Base-by-base conservation (phyloP, 2,329 filamentous ascomycete species). In the Lecanicillium sp. region DNA sequence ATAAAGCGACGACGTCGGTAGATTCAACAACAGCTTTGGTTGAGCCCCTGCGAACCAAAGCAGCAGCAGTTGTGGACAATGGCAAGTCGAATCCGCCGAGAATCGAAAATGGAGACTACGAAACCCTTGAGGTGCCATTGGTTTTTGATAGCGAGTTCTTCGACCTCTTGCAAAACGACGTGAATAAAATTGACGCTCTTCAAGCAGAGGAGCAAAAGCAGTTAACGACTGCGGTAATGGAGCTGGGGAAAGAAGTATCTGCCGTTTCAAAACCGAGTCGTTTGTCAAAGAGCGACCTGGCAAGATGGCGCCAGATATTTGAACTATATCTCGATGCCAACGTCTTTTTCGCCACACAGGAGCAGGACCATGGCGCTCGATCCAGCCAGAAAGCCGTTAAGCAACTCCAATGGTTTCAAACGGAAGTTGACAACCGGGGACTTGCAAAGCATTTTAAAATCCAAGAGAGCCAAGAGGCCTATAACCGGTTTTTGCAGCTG, bases 121-220 rank as follows among this genome's bases (percentile, higher is more conserved):
- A 63, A 43, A 58, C 49, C 9, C 57, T 94, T n/a, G 80, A 89
- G 54, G 74, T 94, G 6, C 83, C 85, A 14, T 64, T 94, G 3
- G 76, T 77, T 2, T 85, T 85, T 17, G 86, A 92, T 51, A 71
- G 73, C 15, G 77, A 88, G 53, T 94, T 94, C 58, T 94, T 94
- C 57, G 71, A 77, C 19, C 75, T 83, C 29, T 71, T 94, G 7
- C 78, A 84, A 50, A 73, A 68, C 31, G 84, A 90, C 53, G 72
- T 94, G 13, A 72, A 71, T 16, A 73, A 75, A 32, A 65, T 94
- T 3, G 83, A 85, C 46, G 65, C 65, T 1, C 65, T 94, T 4
- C 83, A 89, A 45, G 64, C 68, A 28, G 62, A 71, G 31, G 83
- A 94, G 54, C 73, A 83, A 49, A 64, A 68, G 42, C 68, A 70